Conservation (phyloP, 495 filamentous ascomycete species). For the Penicilliopsis zonata region DNA sequence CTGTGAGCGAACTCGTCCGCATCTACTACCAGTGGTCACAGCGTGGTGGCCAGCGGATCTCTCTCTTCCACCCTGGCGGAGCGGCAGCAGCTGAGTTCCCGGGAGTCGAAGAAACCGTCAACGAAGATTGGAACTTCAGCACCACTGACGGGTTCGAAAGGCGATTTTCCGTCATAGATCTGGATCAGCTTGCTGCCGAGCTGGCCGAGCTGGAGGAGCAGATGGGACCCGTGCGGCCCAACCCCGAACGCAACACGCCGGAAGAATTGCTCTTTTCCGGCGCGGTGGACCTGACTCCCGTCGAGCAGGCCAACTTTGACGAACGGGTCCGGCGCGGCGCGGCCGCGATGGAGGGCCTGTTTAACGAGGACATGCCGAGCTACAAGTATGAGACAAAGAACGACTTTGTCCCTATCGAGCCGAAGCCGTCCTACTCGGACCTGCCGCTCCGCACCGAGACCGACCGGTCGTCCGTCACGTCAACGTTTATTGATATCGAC, state of each 20-base stretch:
- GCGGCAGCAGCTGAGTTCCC: constrained; percentile 50
- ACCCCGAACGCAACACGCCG: constrained; percentile 9
- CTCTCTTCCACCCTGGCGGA: constrained; percentile 66
- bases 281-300: constrained; percentile 18
- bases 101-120: constrained; percentile 26
- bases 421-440: constrained; percentile 23
- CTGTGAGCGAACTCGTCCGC: constrained; percentile 59
- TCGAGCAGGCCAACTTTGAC: constrained; percentile 34
- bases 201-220: constrained; percentile 26
- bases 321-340: constrained; percentile 37
- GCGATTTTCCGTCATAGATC: constrained; percentile 33
- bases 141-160: constrained; percentile 76
- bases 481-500: constrained; percentile 36
- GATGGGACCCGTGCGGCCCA: constrained; percentile 14
- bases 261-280: constrained; percentile 13
- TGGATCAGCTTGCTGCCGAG: constrained; percentile 32
- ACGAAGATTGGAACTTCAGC: constrained; percentile 86
- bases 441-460: constrained; percentile 37
- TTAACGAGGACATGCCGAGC: constrained; percentile 32
- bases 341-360: constrained; percentile 34
- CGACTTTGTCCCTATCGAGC: constrained; percentile 31
- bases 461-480: constrained; percentile 36
- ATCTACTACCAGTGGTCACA: constrained; percentile 81
- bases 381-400: constrained; percentile 38
- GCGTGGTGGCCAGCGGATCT: constrained; percentile 69